A percentile compares a stretch with the other conserved stretches of the same genome.
These are phyloP conservation scores for Chlorella sorokiniana DNA, from an alignment of 139 green algal genomes.

Conservation along the genomic window DNA sequence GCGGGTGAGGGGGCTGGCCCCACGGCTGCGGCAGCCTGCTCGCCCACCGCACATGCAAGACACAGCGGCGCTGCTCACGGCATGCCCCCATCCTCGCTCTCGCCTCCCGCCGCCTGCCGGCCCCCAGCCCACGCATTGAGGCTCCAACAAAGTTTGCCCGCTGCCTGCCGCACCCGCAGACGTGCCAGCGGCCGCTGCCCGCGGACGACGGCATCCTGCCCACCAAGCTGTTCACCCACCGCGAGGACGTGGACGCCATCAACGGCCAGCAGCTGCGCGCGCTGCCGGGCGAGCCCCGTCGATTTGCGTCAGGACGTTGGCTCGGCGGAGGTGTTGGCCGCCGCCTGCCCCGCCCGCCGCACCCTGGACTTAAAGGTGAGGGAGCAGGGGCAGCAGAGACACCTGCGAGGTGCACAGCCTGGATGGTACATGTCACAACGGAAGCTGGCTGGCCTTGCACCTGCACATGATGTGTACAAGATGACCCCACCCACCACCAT, in stretches of 20 bases:
- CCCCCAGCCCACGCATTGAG: no score
- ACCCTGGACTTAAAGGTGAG: constrained; percentile 54
- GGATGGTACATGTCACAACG: neutral
- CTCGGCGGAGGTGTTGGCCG: constrained; percentile 28
- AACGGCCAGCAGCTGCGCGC: constrained; percentile 51
- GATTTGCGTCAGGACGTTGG: constrained; percentile 45
- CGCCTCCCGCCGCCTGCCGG: neutral
- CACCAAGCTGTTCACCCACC: constrained; percentile 62
- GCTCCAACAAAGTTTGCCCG: neutral
- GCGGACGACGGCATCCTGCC: constrained; percentile 64
- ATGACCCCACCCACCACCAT: no score
- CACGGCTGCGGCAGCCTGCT: neutral
- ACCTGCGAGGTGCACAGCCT: no score
- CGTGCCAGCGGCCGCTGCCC: constrained; percentile 50
- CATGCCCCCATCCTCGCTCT: neutral
- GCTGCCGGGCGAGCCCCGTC: constrained; percentile 34
- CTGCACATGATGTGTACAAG: no score
- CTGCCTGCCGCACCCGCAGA: neutral
- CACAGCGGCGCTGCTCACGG: neutral
- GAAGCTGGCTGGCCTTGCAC: no score
- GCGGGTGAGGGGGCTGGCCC: neutral
- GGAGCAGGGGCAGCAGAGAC: no score
- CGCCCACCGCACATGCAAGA: neutral
- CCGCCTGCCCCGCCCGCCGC: constrained; percentile 37
- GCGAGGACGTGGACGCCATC: constrained; percentile 53